phyloP scores from a whole-genome alignment of 2,329 filamentous ascomycete genomes.

The Epichloe gansuensis region DNA sequence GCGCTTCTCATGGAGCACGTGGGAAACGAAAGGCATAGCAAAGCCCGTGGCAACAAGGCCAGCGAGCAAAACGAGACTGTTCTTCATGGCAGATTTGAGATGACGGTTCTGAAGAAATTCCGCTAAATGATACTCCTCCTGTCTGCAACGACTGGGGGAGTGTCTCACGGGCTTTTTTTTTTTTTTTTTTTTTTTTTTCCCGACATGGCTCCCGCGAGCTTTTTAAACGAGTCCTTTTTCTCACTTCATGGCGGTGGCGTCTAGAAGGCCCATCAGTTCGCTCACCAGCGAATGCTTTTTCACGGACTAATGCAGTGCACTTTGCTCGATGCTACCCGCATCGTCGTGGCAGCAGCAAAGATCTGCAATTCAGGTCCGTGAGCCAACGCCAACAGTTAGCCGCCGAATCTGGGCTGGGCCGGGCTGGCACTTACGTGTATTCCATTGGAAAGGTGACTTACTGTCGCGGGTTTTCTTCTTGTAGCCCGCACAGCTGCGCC shows the following conservation, averaged over 20 bases:
- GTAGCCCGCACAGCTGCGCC: too few species aligned
- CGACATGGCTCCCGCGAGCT: neutral
- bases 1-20: conserved; percentile 23
- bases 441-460: too few species aligned
- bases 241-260: neutral
- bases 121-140: neutral
- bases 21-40: conserved; percentile 8
- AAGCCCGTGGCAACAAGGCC: conserved; percentile 10
- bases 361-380: neutral
- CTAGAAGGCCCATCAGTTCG: too few species aligned
- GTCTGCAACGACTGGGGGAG: neutral
- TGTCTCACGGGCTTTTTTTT: neutral
- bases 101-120: neutral
- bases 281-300: too few species aligned
- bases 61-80: conserved; percentile 8
- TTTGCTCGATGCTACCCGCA: too few species aligned
- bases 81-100: conserved; percentile 9
- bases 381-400: neutral
- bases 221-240: neutral
- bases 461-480: too few species aligned
- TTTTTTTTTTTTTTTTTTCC: neutral
- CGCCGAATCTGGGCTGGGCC: neutral
- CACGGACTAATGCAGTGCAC: too few species aligned
- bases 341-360: neutral
- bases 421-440: neutral